Evolutionary conservation across 495 filamentous ascomycete species (phyloP), one percentile per base, ranked within the genome.

Genomic region (Friedmanniomyces endolithicus): DNA sequence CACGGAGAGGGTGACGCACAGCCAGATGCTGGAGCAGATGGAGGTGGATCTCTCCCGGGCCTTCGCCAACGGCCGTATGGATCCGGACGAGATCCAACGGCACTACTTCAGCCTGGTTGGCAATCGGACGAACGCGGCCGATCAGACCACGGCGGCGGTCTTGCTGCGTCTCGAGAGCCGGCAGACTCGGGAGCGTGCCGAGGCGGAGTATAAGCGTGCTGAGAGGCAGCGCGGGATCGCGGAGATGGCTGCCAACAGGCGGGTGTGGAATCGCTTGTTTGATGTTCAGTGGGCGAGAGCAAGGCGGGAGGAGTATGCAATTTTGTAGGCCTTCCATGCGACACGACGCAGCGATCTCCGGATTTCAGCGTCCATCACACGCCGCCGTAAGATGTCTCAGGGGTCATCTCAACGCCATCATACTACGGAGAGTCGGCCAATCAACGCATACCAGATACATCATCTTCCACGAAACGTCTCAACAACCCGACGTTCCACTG

Each of bases 401-500:
- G n/a, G n/a, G n/a, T n/a, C n/a, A n/a, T n/a, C n/a, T n/a, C n/a
- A n/a, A n/a, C n/a, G n/a, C n/a, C n/a, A n/a, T n/a, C n/a, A n/a
- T n/a, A n/a, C 27, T 31, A 31, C 4, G 27, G 27, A 31, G 27
- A 31, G 27, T 31, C 4, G 27, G 4, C 9, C 27, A 31, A 31
- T 3, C 27, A 3, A 31, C 27, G 27, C 9, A 31, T 4, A 9
- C 9, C 27, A 9, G 27, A 31, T 31, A 31, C 27, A 31, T 31
- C 27, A 31, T 31, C 27, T 9, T 9, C 27, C 3, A 53, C 50
- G 56, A 70, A 70, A 23, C 66, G 53, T 48, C 59, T 55, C 51
- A 70, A 56, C 22, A 70, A 29, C 27, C 62, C 64, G 0, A 70
- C 65, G 0, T 63, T 52, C 67, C 67, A 70, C 6, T 53, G 59